Percentiles rank a stretch among this genome's conserved stretches.
Conservation (phyloP, 345 rosid species). For the Euphorbia lathyris region DNA sequence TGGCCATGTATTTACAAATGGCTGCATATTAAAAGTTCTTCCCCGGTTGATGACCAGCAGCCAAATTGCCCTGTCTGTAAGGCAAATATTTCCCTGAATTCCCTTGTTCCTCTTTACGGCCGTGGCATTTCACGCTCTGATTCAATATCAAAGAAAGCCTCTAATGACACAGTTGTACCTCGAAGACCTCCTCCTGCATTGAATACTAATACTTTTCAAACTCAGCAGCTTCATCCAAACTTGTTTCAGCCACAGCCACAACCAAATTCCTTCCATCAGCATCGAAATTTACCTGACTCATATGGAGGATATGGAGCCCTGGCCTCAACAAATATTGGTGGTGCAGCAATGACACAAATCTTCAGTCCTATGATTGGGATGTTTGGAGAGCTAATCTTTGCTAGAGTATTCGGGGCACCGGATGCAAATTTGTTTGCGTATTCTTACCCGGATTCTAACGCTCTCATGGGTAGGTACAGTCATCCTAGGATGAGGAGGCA, state of each 20-base stretch:
- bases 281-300: constrained; percentile 29
- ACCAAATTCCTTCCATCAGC: constrained; percentile 25
- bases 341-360: constrained; percentile 34
- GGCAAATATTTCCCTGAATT: constrained; percentile 16
- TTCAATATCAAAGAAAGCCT: constrained; percentile 2
- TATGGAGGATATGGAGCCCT: constrained; percentile 26
- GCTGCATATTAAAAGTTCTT: constrained; percentile 21
- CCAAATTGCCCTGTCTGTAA: constrained; percentile 36
- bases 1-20: constrained; percentile 39
- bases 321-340: constrained; percentile 16
- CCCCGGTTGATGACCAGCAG: constrained; percentile 13
- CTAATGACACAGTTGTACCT: constrained; percentile 11
- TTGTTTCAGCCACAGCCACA: constrained; percentile 19
- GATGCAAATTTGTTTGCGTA: constrained; percentile 42
- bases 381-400: constrained; percentile 47
- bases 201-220: constrained; percentile 12
- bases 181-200: constrained; percentile 17
- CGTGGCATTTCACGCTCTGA: constrained; percentile 10
- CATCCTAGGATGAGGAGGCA: constrained; percentile 27
- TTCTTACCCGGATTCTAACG: constrained; percentile 23
- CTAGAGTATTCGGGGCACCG: constrained; percentile 26
- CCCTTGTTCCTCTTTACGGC: constrained; percentile 32
- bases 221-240: constrained; percentile 22
- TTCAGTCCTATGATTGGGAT: constrained; percentile 50
- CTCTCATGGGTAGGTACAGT: constrained; percentile 7